Evolutionary conservation across 1,284 basidiomycete species (phyloP).

Genomic region (Coniferiporia weirii): DNA sequence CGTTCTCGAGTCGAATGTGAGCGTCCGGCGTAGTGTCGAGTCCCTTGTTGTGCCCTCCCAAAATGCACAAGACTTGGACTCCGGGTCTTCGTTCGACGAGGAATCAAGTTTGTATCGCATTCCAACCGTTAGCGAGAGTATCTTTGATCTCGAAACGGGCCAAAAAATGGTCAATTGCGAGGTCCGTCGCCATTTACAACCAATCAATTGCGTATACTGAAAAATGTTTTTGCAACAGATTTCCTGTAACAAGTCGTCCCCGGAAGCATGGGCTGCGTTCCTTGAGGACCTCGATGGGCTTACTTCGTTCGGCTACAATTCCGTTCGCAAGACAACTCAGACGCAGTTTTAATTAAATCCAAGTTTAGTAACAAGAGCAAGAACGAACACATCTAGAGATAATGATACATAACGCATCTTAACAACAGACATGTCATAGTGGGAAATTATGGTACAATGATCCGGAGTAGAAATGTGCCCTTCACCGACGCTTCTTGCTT

Average conservation of each 20-base stretch:
- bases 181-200: constrained; percentile 33
- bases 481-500: constrained; percentile 45
- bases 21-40: constrained; percentile 43
- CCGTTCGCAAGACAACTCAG: constrained; percentile 7
- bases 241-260: constrained; percentile 27
- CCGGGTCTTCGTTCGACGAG: not conserved
- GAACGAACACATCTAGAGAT: not conserved
- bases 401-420: not conserved
- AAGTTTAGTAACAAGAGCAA: not conserved
- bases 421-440: constrained; percentile 8
- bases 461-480: not conserved
- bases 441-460: constrained; percentile 16
- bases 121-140: constrained; percentile 36
- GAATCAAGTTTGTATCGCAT: not conserved
- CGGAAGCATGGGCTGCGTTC: constrained; percentile 47
- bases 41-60: constrained; percentile 18
- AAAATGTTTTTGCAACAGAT: not conserved
- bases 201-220: not conserved
- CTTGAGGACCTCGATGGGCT: constrained; percentile 47
- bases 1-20: constrained; percentile 45
- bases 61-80: constrained; percentile 4
- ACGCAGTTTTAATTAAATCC: not conserved
- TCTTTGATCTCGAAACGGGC: constrained; percentile 51
- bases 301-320: constrained; percentile 27
- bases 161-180: constrained; percentile 49